These are phyloP conservation scores for Prinsepia uniflora DNA, from an alignment of 306 rosid genomes.

Conservation along the genomic window DNA sequence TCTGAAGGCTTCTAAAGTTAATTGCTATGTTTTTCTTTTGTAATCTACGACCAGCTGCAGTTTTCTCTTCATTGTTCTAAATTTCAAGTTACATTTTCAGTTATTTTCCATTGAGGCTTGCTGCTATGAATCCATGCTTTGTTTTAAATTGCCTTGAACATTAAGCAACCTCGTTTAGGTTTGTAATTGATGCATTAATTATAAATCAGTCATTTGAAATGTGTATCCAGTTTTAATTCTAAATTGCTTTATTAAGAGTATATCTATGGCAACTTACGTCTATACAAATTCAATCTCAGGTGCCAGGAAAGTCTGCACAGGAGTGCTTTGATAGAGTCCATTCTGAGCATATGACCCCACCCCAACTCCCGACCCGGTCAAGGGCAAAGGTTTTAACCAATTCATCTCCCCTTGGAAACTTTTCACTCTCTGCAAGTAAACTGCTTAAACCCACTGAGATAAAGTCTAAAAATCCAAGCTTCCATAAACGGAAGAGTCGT, in stretches of 20 bases:
- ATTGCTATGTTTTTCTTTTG: background rate
- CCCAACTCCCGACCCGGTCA: slow-evolving; percentile 48
- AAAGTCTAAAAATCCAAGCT: slow-evolving; percentile 32
- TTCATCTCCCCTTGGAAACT: slow-evolving; percentile 39
- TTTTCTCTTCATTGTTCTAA: background rate
- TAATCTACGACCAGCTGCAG: background rate
- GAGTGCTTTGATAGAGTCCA: slow-evolving; percentile 86
- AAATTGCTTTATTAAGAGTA: background rate
- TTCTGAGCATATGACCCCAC: slow-evolving; percentile 58
- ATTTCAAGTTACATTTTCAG: background rate
- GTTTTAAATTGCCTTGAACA: background rate
- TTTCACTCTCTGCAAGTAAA: slow-evolving; percentile 62
- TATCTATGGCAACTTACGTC: slow-evolving; percentile 6
- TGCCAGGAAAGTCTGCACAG: slow-evolving; percentile 84
- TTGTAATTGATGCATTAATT: slow-evolving; percentile 1
- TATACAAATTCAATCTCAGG: slow-evolving; percentile 46
- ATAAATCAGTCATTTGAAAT: slow-evolving; percentile 7
- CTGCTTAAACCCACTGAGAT: slow-evolving; percentile 49
- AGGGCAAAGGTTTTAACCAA: slow-evolving; percentile 45
- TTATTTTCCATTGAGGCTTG: background rate
- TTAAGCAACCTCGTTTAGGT: background rate
- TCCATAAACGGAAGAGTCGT: slow-evolving; percentile 41
- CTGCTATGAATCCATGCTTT: background rate
- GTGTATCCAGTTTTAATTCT: slow-evolving; percentile 2
- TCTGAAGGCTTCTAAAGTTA: background rate